Percentiles rank a stretch among this genome's conserved stretches.
Evolutionary conservation across 768 basidiomycete genomes (phyloP).

Genomic region (Agaricus subrufescens): DNA sequence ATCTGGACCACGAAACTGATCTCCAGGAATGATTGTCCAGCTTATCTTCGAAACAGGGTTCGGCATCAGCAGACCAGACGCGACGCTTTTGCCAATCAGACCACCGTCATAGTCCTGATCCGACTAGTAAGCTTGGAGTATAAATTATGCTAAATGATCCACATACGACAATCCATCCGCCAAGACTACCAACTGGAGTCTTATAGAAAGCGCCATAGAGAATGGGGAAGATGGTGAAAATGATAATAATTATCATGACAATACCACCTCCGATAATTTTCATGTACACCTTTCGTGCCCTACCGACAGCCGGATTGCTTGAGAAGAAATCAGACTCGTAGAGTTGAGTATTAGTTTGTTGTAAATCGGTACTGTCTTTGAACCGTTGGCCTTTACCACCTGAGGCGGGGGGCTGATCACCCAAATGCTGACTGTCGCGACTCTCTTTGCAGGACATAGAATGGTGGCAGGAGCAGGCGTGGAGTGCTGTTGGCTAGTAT

Average conservation of each 20-base stretch:
- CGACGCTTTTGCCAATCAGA: constrained; percentile 44
- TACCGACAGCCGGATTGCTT: not conserved
- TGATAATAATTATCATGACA: constrained; percentile 32
- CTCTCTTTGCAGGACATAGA: not conserved
- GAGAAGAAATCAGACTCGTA: constrained; percentile 3
- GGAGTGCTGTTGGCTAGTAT: not conserved
- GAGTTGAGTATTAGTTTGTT: not conserved
- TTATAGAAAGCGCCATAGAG: constrained; percentile 55
- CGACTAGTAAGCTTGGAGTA: not conserved
- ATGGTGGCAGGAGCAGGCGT: not conserved
- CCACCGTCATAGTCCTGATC: constrained; percentile 58
- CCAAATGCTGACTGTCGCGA: not conserved
- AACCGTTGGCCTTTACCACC: not conserved
- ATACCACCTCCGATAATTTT: constrained; percentile 35
- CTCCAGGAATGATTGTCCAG: constrained; percentile 40
- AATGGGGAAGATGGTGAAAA: constrained; percentile 49
- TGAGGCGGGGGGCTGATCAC: not conserved
- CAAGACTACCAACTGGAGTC: constrained; percentile 35
- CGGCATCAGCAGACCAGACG: constrained; percentile 20
- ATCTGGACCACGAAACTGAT: constrained; percentile 36
- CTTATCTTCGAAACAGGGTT: constrained; percentile 31
- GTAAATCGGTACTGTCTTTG: not conserved
- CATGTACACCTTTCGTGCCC: constrained; percentile 40
- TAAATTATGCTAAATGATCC: constrained; percentile 2
- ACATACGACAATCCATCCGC: constrained; percentile 56